Evolutionary conservation across 2,329 filamentous ascomycete species (phyloP).

Genomic region (Coleophoma eucalyptorum): DNA sequence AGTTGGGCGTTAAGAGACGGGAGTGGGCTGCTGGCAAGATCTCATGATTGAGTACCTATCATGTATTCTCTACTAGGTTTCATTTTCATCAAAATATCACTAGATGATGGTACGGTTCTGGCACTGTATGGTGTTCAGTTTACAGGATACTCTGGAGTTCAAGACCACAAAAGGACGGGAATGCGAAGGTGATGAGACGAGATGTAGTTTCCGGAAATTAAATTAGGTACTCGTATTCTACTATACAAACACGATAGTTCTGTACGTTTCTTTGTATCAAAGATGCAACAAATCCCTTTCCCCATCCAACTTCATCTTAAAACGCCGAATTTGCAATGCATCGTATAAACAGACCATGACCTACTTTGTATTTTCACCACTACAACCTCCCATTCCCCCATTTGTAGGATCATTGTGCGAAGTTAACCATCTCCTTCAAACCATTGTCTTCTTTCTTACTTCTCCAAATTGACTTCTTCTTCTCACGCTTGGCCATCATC

Average conservation of each 20-base stretch:
- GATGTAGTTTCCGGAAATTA: neutral
- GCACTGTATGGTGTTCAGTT: no score
- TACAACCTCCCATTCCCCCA: neutral
- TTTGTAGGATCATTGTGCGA: constrained; percentile 12
- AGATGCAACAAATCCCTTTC: neutral
- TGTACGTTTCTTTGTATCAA: neutral
- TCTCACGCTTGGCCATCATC: constrained; percentile 65
- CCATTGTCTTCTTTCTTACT: constrained; percentile 47
- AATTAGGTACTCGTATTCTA: constrained; percentile 1
- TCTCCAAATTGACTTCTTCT: constrained; percentile 64
- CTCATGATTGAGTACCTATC: neutral
- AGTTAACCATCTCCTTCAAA: constrained; percentile 25
- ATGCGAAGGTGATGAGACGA: no score
- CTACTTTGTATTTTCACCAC: constrained; percentile 1
- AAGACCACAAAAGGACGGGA: no score
- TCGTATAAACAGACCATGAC: constrained; percentile 9
- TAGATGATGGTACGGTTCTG: no score
- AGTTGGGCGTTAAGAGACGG: constrained; percentile 84
- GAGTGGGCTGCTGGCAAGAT: constrained; percentile 60
- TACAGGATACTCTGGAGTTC: no score
- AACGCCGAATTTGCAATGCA: constrained; percentile 22
- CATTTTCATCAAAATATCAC: no score
- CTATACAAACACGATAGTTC: neutral
- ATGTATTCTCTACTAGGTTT: no score
- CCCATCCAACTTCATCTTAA: constrained; percentile 14